A percentile compares a stretch with the other conserved stretches of the same genome.
Evolutionary conservation across 2,329 filamentous ascomycete genomes (phyloP).

Genomic region (Neofusicoccum laricinum): DNA sequence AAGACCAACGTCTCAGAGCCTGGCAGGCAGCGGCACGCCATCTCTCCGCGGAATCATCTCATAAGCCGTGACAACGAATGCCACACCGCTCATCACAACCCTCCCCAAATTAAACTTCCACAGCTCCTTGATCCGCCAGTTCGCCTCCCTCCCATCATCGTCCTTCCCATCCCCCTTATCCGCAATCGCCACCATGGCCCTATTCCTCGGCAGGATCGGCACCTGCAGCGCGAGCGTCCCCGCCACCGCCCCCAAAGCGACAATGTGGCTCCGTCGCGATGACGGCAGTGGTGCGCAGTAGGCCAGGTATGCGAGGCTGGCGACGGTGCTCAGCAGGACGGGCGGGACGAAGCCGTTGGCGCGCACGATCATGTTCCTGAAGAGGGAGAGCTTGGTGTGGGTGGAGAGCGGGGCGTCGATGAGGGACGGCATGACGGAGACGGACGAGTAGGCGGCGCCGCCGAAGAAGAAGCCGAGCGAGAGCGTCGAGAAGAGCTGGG

Average conservation of each 20-base stretch:
- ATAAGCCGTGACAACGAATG: neutral
- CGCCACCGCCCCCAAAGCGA: neutral
- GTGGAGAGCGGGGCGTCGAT: conserved; percentile 1
- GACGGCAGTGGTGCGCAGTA: neutral
- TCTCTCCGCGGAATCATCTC: neutral
- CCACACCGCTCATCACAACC: neutral
- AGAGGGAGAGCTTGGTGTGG: conserved; percentile 8
- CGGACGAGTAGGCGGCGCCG: neutral
- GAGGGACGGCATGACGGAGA: conserved; percentile 6
- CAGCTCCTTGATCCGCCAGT: neutral
- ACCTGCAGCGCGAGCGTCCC: conserved; percentile 1
- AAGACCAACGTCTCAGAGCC: neutral
- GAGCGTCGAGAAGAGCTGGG: neutral
- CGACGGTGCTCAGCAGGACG: neutral
- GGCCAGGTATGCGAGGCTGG: neutral
- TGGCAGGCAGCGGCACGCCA: neutral
- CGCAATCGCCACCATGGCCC: neutral
- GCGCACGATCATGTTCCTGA: conserved; percentile 1
- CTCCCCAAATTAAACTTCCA: neutral
- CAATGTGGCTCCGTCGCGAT: neutral
- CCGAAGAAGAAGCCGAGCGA: conserved; percentile 5
- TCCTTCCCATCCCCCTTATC: neutral
- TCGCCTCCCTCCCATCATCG: neutral
- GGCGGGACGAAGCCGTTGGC: conserved; percentile 8
- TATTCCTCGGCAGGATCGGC: neutral